phyloP scores from a whole-genome alignment of 768 basidiomycete species.

The Dentipellis fragilis region DNA sequence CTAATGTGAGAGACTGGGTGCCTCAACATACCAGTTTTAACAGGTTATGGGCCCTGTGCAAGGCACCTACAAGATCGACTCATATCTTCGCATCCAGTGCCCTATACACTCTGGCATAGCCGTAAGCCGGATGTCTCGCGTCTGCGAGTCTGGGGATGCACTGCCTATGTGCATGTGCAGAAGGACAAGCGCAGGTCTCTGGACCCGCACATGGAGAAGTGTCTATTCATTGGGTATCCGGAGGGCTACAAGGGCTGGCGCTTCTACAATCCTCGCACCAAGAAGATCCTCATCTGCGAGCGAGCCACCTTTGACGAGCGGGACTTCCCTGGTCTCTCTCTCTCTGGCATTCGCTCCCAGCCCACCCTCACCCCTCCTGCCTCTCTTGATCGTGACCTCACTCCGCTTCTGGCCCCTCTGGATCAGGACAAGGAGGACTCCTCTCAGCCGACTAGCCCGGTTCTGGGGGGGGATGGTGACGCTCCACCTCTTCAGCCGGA shows the following conservation, averaged over 20 bases:
- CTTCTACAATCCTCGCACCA: constrained; percentile 18
- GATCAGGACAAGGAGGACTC: too few species aligned
- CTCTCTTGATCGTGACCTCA: too few species aligned
- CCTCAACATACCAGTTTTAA: too few species aligned
- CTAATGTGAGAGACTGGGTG: too few species aligned
- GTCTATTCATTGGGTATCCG: constrained; percentile 29
- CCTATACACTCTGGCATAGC: constrained; percentile 16
- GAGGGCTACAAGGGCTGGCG: constrained; percentile 23
- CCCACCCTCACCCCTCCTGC: too few species aligned
- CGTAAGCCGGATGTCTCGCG: constrained; percentile 20
- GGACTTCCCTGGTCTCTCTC: too few species aligned
- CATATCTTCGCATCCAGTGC: too few species aligned
- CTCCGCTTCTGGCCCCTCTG: too few species aligned
- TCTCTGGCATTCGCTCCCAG: too few species aligned
- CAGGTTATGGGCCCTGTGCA: too few species aligned
- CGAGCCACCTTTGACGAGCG: constrained; percentile 8
- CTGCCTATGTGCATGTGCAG: constrained; percentile 28
- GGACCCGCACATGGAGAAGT: constrained; percentile 19
- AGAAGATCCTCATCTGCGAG: constrained; percentile 5
- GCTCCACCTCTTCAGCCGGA: too few species aligned
- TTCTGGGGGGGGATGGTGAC: constrained; percentile 1
- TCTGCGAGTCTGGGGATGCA: constrained; percentile 27
- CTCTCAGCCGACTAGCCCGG: constrained; percentile 1
- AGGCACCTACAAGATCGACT: too few species aligned
- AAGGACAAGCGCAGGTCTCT: constrained; percentile 23